These are phyloP conservation scores for Nicotiana tomentosiformis DNA, from an alignment of 257 asterid species.

Conservation along the genomic window DNA sequence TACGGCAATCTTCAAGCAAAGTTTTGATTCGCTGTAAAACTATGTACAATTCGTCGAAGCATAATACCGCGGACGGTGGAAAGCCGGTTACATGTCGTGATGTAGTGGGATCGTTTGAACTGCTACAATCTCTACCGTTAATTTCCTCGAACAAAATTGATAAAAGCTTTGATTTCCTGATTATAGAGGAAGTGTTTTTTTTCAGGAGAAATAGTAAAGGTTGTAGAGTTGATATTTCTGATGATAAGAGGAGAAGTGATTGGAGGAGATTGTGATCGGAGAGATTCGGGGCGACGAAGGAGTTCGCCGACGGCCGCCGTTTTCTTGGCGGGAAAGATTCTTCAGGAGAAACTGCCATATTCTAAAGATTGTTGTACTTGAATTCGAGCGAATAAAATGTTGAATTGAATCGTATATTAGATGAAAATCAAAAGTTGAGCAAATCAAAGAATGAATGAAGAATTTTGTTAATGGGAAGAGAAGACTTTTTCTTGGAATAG, in stretches of 20 bases:
- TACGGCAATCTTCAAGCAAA: constrained; percentile 48
- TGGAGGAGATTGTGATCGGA: constrained; percentile 56
- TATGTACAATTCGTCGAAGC: constrained; percentile 76
- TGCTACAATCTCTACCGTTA: constrained; percentile 18
- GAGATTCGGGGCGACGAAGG: constrained; percentile 46
- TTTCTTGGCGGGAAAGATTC: constrained; percentile 56
- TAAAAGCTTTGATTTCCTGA: constrained; percentile 54
- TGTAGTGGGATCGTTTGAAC: background rate
- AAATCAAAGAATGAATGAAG: background rate
- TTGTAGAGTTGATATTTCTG: constrained; percentile 46
- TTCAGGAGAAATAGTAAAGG: constrained; percentile 43
- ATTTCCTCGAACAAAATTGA: constrained; percentile 64
- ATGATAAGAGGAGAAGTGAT: constrained; percentile 50
- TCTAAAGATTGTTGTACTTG: background rate
- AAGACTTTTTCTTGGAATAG: background rate
- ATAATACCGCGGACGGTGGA: constrained; percentile 64
- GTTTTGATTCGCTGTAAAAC: constrained; percentile 58
- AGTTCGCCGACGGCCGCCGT: constrained; percentile 60
- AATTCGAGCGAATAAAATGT: background rate
- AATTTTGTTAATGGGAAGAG: background rate
- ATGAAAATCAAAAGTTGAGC: background rate
- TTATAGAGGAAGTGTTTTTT: constrained; percentile 43
- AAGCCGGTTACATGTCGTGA: constrained; percentile 24
- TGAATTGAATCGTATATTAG: background rate
- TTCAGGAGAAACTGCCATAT: constrained; percentile 56